Evolutionary conservation across 805 yeast genomes (phyloP).

Genomic region (Diddensiella transvaalensis): DNA sequence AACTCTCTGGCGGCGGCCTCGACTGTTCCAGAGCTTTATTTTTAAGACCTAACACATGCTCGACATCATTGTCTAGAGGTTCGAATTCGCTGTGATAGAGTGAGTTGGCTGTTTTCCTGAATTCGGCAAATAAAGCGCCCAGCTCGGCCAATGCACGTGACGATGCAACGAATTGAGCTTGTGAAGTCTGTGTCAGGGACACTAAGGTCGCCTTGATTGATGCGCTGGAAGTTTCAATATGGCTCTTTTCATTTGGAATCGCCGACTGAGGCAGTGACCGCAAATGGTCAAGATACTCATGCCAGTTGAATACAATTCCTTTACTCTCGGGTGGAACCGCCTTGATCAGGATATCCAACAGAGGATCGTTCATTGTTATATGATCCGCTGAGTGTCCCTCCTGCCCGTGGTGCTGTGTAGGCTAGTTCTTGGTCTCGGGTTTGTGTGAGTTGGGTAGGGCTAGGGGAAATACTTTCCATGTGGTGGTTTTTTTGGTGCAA

Average conservation of each 20-base stretch:
- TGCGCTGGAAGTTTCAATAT: conserved; percentile 20
- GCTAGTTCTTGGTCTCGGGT: too few species aligned
- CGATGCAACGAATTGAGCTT: conserved; percentile 20
- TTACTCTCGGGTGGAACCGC: conserved; percentile 15
- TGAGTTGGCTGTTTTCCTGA: conserved; percentile 4
- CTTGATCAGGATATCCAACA: conserved; percentile 21
- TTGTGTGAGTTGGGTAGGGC: not conserved
- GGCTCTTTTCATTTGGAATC: conserved; percentile 22
- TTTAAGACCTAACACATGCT: conserved; percentile 3
- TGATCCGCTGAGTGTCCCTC: too few species aligned
- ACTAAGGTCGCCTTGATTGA: conserved; percentile 22
- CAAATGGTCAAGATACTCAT: conserved; percentile 26
- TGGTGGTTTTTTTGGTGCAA: not conserved
- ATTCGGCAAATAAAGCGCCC: conserved; percentile 9
- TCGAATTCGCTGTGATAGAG: conserved; percentile 7
- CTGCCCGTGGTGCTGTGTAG: too few species aligned
- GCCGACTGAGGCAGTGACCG: conserved; percentile 22
- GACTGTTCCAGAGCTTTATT: not conserved
- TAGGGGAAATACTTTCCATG: not conserved
- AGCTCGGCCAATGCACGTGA: conserved; percentile 11
- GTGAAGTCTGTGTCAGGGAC: conserved; percentile 22
- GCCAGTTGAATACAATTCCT: not conserved
- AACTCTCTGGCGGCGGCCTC: too few species aligned
- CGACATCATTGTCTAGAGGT: conserved; percentile 11
- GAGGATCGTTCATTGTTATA: conserved; percentile 22